These are phyloP conservation scores for Magnusiomyces fungicola DNA, from an alignment of 1,139 yeast genomes.

Conservation along the genomic window DNA sequence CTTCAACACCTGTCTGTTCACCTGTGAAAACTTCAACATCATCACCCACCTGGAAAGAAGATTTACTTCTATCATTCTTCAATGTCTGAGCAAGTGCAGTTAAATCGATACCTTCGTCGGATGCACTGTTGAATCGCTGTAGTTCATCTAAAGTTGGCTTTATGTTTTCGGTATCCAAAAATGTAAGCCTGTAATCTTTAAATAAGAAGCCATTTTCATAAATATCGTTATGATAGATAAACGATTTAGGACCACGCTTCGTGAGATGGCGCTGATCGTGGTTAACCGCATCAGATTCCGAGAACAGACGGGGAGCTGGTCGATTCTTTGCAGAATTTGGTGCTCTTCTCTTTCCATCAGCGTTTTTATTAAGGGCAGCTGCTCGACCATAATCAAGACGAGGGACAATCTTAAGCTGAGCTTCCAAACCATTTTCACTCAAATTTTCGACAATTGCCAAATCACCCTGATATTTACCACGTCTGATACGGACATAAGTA, in stretches of 20 bases:
- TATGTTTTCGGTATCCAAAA: slow-evolving; percentile 73
- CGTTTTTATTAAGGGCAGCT: slow-evolving; percentile 20
- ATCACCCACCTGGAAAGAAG: slow-evolving; percentile 86
- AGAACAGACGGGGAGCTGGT: slow-evolving; percentile 81
- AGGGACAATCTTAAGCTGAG: slow-evolving; percentile 84
- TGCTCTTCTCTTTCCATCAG: slow-evolving; percentile 42
- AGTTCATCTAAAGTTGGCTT: slow-evolving; percentile 86
- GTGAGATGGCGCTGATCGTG: slow-evolving; percentile 52
- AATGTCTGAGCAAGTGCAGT: slow-evolving; percentile 79
- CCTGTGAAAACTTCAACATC: slow-evolving; percentile 87
- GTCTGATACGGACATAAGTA: slow-evolving; percentile 78
- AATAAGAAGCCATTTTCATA: slow-evolving; percentile 80
- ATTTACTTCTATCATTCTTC: slow-evolving; percentile 52
- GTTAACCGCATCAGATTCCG: slow-evolving; percentile 49
- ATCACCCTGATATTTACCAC: slow-evolving; percentile 91
- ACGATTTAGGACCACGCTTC: slow-evolving; percentile 69
- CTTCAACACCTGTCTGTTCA: slow-evolving; percentile 86
- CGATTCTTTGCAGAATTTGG: slow-evolving; percentile 48
- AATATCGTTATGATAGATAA: slow-evolving; percentile 76
- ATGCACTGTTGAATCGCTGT: slow-evolving; percentile 67
- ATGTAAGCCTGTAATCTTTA: slow-evolving; percentile 81
- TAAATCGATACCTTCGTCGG: slow-evolving; percentile 77
- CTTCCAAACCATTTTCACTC: slow-evolving; percentile 92
- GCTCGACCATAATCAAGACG: slow-evolving; percentile 83
- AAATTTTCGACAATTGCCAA: slow-evolving; percentile 88